Evolutionary conservation across 2,329 filamentous ascomycete species (phyloP).

Genomic region (Aspergillus pseudoviridinutans): DNA sequence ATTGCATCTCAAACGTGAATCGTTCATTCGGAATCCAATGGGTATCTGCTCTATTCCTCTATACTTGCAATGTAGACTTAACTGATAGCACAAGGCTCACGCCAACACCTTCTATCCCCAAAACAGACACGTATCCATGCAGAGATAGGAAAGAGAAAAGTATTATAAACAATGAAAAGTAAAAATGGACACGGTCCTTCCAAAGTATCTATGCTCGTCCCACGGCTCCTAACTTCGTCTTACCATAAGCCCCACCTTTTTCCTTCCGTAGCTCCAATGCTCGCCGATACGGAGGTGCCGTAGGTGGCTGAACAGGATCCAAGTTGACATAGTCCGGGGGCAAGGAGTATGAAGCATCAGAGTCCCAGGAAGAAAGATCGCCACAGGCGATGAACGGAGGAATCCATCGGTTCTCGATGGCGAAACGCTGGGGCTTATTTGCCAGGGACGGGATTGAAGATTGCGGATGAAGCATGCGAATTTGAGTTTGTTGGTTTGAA

Average conservation of each 20-base stretch:
- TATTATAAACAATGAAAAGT: not conserved
- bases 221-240: slow-evolving; percentile 50
- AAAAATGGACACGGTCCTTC: slow-evolving; percentile 5
- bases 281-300: slow-evolving; percentile 88
- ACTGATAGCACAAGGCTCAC: not conserved
- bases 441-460: slow-evolving; percentile 15
- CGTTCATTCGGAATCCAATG: slow-evolving; percentile 8
- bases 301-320: slow-evolving; percentile 91
- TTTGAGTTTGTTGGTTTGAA: slow-evolving; percentile 27
- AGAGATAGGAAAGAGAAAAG: not conserved
- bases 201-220: slow-evolving; percentile 19
- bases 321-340: slow-evolving; percentile 82
- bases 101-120: slow-evolving; percentile 1
- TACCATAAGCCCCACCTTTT: slow-evolving; percentile 72
- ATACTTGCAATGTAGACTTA: not conserved
- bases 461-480: slow-evolving; percentile 30
- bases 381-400: slow-evolving; percentile 96
- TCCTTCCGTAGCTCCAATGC: slow-evolving; percentile 79
- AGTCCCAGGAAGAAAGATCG: slow-evolving; percentile 90
- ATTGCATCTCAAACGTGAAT: not conserved
- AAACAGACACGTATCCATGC: not conserved
- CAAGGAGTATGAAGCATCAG: slow-evolving; percentile 88
- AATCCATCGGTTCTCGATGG: slow-evolving; percentile 67
- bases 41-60: slow-evolving; percentile 13
- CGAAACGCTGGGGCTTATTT: slow-evolving; percentile 23